phyloP scores from a whole-genome alignment of 2,329 filamentous ascomycete species.

The Incumbomyces delicatus region DNA sequence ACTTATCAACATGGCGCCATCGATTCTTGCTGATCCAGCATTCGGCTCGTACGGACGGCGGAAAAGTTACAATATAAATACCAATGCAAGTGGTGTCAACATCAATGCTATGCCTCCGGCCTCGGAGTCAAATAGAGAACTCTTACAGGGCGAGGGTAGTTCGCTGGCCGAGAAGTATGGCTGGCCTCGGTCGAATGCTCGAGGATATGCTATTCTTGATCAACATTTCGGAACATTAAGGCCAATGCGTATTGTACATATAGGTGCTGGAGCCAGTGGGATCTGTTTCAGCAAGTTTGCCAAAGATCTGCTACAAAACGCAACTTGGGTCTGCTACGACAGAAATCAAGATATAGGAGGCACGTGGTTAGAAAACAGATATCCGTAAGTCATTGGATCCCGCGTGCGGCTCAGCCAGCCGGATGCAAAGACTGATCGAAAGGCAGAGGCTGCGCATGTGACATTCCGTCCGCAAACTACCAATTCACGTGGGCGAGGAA shows the following conservation, averaged over 20 bases:
- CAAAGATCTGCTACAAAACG: conserved; percentile 20
- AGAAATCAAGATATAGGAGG: conserved; percentile 28
- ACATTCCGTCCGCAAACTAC: conserved; percentile 26
- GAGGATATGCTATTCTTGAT: neutral
- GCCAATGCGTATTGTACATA: conserved; percentile 26
- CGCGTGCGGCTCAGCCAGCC: too few relatives aligned
- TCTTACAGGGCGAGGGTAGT: too few relatives aligned
- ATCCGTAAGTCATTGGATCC: conserved; percentile 26
- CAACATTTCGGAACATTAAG: neutral
- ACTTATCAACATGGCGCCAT: too few relatives aligned
- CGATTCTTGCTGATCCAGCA: too few relatives aligned
- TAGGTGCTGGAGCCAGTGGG: conserved; percentile 33
- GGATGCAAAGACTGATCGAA: too few relatives aligned
- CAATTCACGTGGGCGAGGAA: conserved; percentile 28
- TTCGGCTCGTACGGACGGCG: too few relatives aligned
- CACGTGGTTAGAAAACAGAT: conserved; percentile 28
- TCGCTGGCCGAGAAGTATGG: too few relatives aligned
- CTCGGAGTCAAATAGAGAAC: too few relatives aligned
- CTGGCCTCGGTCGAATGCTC: too few relatives aligned
- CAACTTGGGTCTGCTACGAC: conserved; percentile 21
- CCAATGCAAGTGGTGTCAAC: too few relatives aligned
- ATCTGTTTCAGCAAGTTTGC: conserved; percentile 30
- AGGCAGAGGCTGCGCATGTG: conserved; percentile 26
- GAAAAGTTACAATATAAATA: too few relatives aligned
- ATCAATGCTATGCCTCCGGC: too few relatives aligned